Base-by-base conservation (phyloP, 208 protist species). In the Leptomonas seymouri region DNA sequence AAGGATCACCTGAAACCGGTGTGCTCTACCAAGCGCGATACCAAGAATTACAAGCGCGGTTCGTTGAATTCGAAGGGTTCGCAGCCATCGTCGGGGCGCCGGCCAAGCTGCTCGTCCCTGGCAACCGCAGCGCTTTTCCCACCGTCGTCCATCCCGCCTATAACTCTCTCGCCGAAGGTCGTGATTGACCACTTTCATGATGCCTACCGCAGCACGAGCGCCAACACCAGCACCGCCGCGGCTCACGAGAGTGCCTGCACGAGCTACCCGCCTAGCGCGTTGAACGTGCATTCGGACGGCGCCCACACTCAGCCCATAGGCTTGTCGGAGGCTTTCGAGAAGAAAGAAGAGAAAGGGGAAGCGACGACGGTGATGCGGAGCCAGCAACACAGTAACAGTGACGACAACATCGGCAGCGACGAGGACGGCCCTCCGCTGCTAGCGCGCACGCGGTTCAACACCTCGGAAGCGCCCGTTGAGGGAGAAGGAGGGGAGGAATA, bases 131-230 rank as follows among this genome's bases (percentile, higher is more conserved):
- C 48, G 12, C 61, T 67, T 23, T 67, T 48, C n/a, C 49, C 21
- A 36, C 49, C 48, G 23, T 57, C 49, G 4, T n/a, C 31, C 36
- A 67, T 57, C 21, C 61, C 61, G 4, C 48, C 61, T 0, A 67
- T 67, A 48, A 57, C 28, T 5, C 21, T 67, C 18, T 30, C 48
- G 23, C 61, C 61, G 21, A 46, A 67, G 23, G 49, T 6, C 5
- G 61, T 67, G 61, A 36, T 67, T 21, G 61, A 67, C 61, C 61
- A 67, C 48, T 67, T 67, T 15, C 61, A 57, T 48, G 61, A 67
- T 23, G 61, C 30, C 14, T 67, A 67, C 48, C 34, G 61, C 61
- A 39, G 46, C 30, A 23, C 56, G 39, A 36, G 41, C 36, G 6
- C 5, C 27, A 27, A 27, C 58, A 12, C n/a, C 58, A 30, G 15